Percentiles rank a stretch among this genome's conserved stretches.
phyloP scores from a whole-genome alignment of 179 eudicot genomes.

The Beta macrorhiza region DNA sequence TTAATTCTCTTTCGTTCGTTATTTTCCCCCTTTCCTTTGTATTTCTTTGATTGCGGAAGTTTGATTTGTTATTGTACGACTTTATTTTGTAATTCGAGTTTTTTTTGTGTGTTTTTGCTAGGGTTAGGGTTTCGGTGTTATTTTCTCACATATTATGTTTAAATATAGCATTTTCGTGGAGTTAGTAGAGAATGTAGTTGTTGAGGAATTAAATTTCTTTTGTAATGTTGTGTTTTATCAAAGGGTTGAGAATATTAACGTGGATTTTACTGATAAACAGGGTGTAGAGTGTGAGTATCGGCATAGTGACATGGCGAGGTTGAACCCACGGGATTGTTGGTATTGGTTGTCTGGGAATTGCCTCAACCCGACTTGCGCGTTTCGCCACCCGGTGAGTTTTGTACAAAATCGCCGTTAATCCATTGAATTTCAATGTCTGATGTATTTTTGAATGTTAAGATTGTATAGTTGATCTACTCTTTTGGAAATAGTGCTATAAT shows the following conservation, averaged over 20 bases:
- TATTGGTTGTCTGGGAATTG: slow-evolving; percentile 69
- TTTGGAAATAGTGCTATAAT: not conserved
- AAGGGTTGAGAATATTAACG: too few relatives aligned
- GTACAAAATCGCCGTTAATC: not conserved
- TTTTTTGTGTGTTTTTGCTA: not conserved
- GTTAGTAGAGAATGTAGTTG: not conserved
- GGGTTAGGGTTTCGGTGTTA: slow-evolving; percentile 11
- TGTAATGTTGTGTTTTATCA: not conserved
- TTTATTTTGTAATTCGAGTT: not conserved
- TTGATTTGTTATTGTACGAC: not conserved
- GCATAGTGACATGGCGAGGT: slow-evolving; percentile 72
- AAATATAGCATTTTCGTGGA: not conserved
- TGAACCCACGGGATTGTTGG: slow-evolving; percentile 80
- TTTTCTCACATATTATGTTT: not conserved
- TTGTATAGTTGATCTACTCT: not conserved
- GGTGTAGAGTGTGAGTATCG: slow-evolving; percentile 73
- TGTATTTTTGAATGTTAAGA: not conserved
- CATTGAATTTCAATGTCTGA: not conserved
- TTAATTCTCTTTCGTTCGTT: too few relatives aligned
- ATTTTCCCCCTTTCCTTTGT: not conserved
- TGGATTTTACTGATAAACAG: slow-evolving; percentile 29
- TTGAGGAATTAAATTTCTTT: not conserved
- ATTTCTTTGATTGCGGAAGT: not conserved
- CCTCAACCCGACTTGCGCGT: slow-evolving; percentile 58
- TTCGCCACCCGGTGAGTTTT: slow-evolving; percentile 75